Base-by-base conservation (phyloP, 768 basidiomycete species). In the Calocybe indica region DNA sequence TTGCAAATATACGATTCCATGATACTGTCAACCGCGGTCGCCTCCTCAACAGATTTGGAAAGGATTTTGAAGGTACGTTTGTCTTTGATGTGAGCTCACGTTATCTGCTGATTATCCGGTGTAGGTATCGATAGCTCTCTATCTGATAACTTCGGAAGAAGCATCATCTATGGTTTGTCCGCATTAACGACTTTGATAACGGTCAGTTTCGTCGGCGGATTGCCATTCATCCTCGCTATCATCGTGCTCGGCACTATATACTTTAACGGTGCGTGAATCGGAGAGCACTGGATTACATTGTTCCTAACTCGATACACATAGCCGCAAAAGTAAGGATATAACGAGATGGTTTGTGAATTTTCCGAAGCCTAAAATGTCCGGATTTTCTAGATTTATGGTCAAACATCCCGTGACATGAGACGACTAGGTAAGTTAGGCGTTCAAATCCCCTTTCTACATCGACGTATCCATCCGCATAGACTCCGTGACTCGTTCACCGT, bases 1-100 rank as follows among this genome's bases (percentile, higher is more conserved):
- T 93, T 57, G 89, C 92, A 6, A 80, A 90, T 40, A 83, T 95
- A 48, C 80, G 92, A 37, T 95, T 96, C 74, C 93, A 95, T 55
- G 93, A 96, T 58, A 96, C 92, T 0, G 79, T 90, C 2, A 89
- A 85, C 43, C 80, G 90, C 34, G 93, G 93, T 5, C 80, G 92
- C 2, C 68, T 89, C 7, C 64, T 93, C 34, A 91, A 93, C 55
- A 72, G 91, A 40, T 87, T 88, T 52, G 92, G 92, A 37, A 94
- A 94, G 62, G 92, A 94, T 60, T 88, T 94, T 47, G 91, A 93
- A 69, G 87, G 74, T 70, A 8, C 1, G 75, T 66, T 22, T 9
- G 6, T 33, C 11, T 6, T 7, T 22, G 22, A 22, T 22, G 22
- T 22, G 9, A 33, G 22, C 9, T 9, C 15, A 31, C 62, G 58